phyloP scores from a whole-genome alignment of 140 eudicot genomes.

The Anethum foeniculum region DNA sequence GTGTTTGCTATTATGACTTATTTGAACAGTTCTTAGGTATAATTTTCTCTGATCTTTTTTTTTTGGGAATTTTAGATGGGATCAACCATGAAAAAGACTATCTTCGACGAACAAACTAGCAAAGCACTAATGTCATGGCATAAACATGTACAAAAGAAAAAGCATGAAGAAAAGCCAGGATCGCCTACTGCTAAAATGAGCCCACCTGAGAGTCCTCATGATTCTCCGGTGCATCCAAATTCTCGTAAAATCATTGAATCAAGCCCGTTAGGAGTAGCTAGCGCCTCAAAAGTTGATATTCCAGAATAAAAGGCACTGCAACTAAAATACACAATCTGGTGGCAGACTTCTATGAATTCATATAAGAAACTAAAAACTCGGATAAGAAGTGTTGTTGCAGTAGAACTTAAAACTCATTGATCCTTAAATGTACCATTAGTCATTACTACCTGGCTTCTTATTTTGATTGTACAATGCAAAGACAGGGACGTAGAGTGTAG shows the following conservation, averaged over 20 bases:
- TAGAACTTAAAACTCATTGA: not conserved
- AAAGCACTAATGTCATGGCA: constrained; percentile 80
- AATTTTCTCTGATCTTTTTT: not conserved
- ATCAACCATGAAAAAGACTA: constrained; percentile 75
- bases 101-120: constrained; percentile 80
- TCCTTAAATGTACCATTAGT: not conserved
- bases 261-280: not conserved
- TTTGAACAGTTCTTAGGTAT: not conserved
- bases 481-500: not conserved
- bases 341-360: no score
- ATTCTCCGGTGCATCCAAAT: constrained; percentile 18
- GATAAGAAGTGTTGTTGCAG: not conserved
- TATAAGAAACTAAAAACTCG: no score
- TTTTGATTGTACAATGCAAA: not conserved
- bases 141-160: constrained; percentile 53
- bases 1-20: not conserved
- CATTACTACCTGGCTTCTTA: not conserved
- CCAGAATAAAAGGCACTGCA: not conserved
- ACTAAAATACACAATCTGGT: no score
- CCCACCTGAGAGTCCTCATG: constrained; percentile 24
- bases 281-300: constrained; percentile 48
- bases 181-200: constrained; percentile 24
- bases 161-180: constrained; percentile 30
- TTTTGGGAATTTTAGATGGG: constrained; percentile 56
- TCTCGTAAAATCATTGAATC: constrained; percentile 8